A percentile compares a stretch with the other conserved stretches of the same genome.
phyloP scores from a whole-genome alignment of 768 basidiomycete genomes.

The Hypsizygus marmoreus region DNA sequence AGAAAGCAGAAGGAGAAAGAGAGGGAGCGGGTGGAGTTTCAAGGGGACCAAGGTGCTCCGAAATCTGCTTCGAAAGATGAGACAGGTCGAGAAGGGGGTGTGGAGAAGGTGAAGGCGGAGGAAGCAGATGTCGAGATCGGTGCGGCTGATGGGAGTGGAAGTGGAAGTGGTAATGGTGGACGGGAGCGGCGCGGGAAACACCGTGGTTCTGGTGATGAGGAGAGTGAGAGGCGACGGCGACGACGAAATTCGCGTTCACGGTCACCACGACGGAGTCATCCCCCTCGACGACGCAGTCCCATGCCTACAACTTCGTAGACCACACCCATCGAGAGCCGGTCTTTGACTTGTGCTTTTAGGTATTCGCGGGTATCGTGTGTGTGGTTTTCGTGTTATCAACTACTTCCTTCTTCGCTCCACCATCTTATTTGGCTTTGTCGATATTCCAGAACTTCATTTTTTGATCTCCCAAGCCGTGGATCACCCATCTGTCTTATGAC shows the following conservation, averaged over 20 bases:
- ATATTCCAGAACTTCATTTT: too few relatives aligned
- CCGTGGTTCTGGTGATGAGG: conserved; percentile 7
- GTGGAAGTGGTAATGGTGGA: conserved; percentile 38
- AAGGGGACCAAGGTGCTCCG: background rate
- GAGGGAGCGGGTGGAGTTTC: conserved; percentile 1
- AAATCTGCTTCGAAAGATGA: conserved; percentile 5
- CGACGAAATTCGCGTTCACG: conserved; percentile 37
- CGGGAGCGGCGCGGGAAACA: conserved; percentile 26
- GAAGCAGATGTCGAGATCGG: conserved; percentile 24
- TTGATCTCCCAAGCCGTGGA: too few relatives aligned
- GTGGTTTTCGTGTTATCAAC: too few relatives aligned
- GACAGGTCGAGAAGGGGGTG: conserved; percentile 7
- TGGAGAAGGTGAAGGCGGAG: conserved; percentile 8
- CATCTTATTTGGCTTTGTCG: too few relatives aligned
- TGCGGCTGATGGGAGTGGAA: background rate
- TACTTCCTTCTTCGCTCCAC: too few relatives aligned
- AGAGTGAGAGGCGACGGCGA: conserved; percentile 13
- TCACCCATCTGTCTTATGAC: too few relatives aligned
- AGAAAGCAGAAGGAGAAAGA: conserved; percentile 58
- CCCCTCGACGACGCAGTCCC: too few relatives aligned
- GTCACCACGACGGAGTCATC: conserved; percentile 29
- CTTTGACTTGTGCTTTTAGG: too few relatives aligned
- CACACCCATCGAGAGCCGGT: too few relatives aligned
- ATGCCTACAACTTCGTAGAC: too few relatives aligned
- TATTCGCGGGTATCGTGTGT: too few relatives aligned